A percentile compares a stretch with the other conserved stretches of the same genome.
phyloP scores from a whole-genome alignment of 2,329 filamentous ascomycete genomes.

The Ceratocystis papillata region DNA sequence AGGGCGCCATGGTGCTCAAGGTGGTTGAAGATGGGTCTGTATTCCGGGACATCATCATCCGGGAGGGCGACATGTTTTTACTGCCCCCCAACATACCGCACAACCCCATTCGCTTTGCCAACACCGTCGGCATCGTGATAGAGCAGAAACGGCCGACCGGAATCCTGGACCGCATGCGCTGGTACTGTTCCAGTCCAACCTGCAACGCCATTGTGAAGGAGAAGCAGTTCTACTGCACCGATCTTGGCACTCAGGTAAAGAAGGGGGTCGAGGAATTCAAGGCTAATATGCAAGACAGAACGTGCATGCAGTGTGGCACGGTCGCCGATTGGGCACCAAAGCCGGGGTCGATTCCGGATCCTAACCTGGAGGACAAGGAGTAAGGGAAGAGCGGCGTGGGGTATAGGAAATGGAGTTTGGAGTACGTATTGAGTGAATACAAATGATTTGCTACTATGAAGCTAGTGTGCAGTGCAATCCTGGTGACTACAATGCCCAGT shows the following conservation, averaged over 20 bases:
- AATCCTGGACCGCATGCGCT: conserved; percentile 68
- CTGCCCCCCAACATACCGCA: conserved; percentile 91
- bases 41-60: conserved; percentile 79
- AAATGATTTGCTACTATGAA: not conserved
- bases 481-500: not conserved
- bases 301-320: conserved; percentile 63
- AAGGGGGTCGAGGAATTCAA: conserved; percentile 75
- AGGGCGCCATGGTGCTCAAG: conserved; percentile 86
- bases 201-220: conserved; percentile 72
- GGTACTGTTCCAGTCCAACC: conserved; percentile 60
- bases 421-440: not conserved
- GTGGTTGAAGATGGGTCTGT: conserved; percentile 65
- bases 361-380: conserved; percentile 38
- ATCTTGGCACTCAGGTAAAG: conserved; percentile 92
- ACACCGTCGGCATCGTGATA: conserved; percentile 88
- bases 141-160: conserved; percentile 67
- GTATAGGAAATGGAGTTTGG: not conserved
- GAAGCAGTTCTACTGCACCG: conserved; percentile 73
- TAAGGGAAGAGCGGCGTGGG: not conserved
- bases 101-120: conserved; percentile 83
- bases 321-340: conserved; percentile 61
- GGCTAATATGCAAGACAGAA: conserved; percentile 54
- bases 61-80: conserved; percentile 87
- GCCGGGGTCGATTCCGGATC: conserved; percentile 48
- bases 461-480: not conserved